Evolutionary conservation across 2,329 filamentous ascomycete species (phyloP).

Genomic region (Madurella fahalii): DNA sequence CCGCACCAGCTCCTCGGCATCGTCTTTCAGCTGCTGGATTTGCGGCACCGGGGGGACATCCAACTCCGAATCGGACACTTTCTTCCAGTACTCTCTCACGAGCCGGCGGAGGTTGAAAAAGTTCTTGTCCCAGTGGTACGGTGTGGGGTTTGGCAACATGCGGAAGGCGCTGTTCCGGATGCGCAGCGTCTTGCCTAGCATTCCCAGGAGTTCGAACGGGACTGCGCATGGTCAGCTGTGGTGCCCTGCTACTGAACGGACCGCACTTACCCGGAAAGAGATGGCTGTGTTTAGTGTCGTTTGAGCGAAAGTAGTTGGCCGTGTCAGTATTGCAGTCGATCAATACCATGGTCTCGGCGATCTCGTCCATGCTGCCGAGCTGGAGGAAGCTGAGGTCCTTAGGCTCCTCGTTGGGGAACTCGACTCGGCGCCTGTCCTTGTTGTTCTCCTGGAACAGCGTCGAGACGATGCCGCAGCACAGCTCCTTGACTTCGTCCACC

Average conservation of each 20-base stretch:
- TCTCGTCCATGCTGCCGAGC: constrained; percentile 47
- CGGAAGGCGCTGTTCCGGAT: constrained; percentile 48
- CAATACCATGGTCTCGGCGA: constrained; percentile 48
- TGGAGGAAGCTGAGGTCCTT: constrained; percentile 42
- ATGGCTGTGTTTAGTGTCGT: constrained; percentile 41
- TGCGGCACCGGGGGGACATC: constrained; percentile 6
- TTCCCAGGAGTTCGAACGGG: constrained; percentile 55
- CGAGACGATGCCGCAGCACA: constrained; percentile 53
- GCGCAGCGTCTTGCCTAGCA: constrained; percentile 50
- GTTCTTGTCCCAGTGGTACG: constrained; percentile 50
- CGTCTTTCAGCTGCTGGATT: constrained; percentile 16
- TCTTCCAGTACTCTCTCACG: constrained; percentile 36
- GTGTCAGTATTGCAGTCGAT: constrained; percentile 53
- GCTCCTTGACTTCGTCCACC: constrained; percentile 48
- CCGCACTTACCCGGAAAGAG: constrained; percentile 44
- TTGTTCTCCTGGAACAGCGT: constrained; percentile 46
- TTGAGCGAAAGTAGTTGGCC: constrained; percentile 40
- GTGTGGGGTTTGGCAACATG: constrained; percentile 54
- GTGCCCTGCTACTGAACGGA: background rate
- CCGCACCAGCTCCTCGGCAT: constrained; percentile 6
- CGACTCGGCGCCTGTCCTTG: constrained; percentile 38
- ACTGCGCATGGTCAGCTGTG: constrained; percentile 35
- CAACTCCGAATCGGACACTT: constrained; percentile 26
- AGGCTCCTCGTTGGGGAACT: constrained; percentile 38
- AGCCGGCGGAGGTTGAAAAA: constrained; percentile 43